Percentiles rank a stretch among this genome's conserved stretches.
These are phyloP conservation scores for Wallemia hederae DNA, from an alignment of 1,284 basidiomycete genomes.

Conservation along the genomic window DNA sequence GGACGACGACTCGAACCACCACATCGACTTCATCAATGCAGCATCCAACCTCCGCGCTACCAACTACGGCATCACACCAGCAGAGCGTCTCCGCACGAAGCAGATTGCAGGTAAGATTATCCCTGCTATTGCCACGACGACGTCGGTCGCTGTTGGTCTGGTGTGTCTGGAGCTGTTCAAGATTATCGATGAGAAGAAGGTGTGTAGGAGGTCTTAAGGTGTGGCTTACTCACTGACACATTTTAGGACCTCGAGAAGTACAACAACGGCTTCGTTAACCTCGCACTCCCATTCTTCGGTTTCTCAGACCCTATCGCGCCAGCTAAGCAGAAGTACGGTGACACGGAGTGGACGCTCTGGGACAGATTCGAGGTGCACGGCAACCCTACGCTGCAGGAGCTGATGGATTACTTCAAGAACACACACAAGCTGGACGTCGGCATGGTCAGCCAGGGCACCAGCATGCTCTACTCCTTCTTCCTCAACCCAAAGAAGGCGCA, in stretches of 20 bases:
- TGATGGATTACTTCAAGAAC: slow-evolving; percentile 56
- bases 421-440: slow-evolving; percentile 65
- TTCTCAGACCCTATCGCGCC: slow-evolving; percentile 95
- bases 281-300: slow-evolving; percentile 93
- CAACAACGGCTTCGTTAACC: slow-evolving; percentile 96
- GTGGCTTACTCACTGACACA: not conserved
- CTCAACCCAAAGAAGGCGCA: slow-evolving; percentile 67
- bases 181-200: slow-evolving; percentile 77
- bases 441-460: slow-evolving; percentile 91
- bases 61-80: slow-evolving; percentile 74
- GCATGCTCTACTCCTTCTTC: slow-evolving; percentile 91
- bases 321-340: slow-evolving; percentile 60
- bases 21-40: slow-evolving; percentile 97
- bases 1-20: slow-evolving; percentile 91
- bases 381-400: slow-evolving; percentile 64
- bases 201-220: not conserved
- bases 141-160: slow-evolving; percentile 73
- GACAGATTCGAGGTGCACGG: slow-evolving; percentile 78
- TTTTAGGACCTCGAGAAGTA: slow-evolving; percentile 53
- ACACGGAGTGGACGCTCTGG: slow-evolving; percentile 91
- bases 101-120: slow-evolving; percentile 99
- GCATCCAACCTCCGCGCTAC: slow-evolving; percentile 86
- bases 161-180: slow-evolving; percentile 96
- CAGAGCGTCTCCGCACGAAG: slow-evolving; percentile 84
- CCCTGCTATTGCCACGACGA: slow-evolving; percentile 95